A percentile compares a stretch with the other conserved stretches of the same genome.
phyloP scores from a whole-genome alignment of 1,139 yeast genomes.

The Barnettozyma hawaiiensis region DNA sequence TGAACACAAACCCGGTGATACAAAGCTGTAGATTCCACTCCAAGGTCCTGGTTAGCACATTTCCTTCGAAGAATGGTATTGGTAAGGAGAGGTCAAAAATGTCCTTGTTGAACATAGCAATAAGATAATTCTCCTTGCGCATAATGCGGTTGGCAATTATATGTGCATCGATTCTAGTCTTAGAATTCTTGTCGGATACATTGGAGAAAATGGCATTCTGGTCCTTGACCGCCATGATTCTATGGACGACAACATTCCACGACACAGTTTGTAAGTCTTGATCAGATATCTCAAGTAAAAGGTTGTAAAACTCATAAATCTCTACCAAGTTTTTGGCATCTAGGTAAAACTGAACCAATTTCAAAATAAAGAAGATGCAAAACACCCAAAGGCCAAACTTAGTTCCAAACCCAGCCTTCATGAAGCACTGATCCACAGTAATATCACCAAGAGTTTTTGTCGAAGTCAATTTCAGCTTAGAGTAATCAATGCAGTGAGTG shows the following conservation, averaged over 20 bases:
- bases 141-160: slow-evolving; percentile 92
- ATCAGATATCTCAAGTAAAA: slow-evolving; percentile 64
- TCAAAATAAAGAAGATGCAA: slow-evolving; percentile 48
- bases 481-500: slow-evolving; percentile 78
- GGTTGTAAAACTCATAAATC: slow-evolving; percentile 34
- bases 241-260: slow-evolving; percentile 84
- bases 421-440: slow-evolving; percentile 55
- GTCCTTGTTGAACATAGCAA: slow-evolving; percentile 80
- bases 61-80: slow-evolving; percentile 31
- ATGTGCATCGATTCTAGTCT: slow-evolving; percentile 79
- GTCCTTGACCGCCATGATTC: slow-evolving; percentile 68
- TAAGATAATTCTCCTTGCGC: slow-evolving; percentile 90
- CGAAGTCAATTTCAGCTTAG: slow-evolving; percentile 31
- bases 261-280: slow-evolving; percentile 88
- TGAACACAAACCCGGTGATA: slow-evolving; percentile 80
- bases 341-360: slow-evolving; percentile 54
- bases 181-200: slow-evolving; percentile 58
- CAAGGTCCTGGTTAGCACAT: slow-evolving; percentile 71
- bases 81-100: slow-evolving; percentile 64
- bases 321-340: slow-evolving; percentile 33
- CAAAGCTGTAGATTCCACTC: slow-evolving; percentile 94
- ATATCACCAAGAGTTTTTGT: slow-evolving; percentile 38
- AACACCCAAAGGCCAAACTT: slow-evolving; percentile 63
- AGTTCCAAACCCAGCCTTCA: slow-evolving; percentile 37
- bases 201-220: slow-evolving; percentile 59